Base-by-base conservation (phyloP, 2,329 filamentous ascomycete species). In the Botrytis fragariae region DNA sequence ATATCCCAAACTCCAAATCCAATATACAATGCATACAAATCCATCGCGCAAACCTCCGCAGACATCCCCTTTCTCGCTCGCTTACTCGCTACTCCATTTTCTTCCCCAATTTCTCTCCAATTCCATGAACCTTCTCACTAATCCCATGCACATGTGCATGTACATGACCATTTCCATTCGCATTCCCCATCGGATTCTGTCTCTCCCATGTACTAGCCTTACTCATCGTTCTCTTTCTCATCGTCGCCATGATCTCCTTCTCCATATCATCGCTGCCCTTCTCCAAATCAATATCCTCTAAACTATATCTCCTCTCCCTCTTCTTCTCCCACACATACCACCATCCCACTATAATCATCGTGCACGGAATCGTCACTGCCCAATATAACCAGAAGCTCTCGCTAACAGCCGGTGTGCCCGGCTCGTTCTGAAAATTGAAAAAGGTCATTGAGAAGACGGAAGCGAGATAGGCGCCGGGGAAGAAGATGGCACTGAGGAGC, bases 391-490 rank as follows among this genome's bases (percentile, higher is more conserved):
- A 91, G 39, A 91, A 83, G 68, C 84, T 81, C 29, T 83, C 79
- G 18, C 86, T 87, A 25, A 90, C 74, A 29, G 68, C 65, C 16
- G 73, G 65, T 2, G 54, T 37, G 9, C 69, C 64, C 4, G 51
- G 51, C 12, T 67, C 60, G 20, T 61, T 67, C 37, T 86, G 85
- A 76, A 90, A 91, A 81, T 91, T 86, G 82, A 91, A 91, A 79
- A 91, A 91, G 0, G 88, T 88, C 88, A 90, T 91, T 83, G 86
- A 87, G 77, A 91, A 91, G 37, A 91, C 83, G 0, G 89, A 91
- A 14, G 89, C 86, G 29, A 91, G 84, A 76, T 87, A 90, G 0
- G 88, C 90, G 2, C 88, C 89, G 0, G 89, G 89, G 9, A 91
- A 82, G 77, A 91, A 91, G 59, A 91, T 83, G 59, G 88, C 88